phyloP scores from a whole-genome alignment of 163 green algal species.

The Prototheca cutis region DNA sequence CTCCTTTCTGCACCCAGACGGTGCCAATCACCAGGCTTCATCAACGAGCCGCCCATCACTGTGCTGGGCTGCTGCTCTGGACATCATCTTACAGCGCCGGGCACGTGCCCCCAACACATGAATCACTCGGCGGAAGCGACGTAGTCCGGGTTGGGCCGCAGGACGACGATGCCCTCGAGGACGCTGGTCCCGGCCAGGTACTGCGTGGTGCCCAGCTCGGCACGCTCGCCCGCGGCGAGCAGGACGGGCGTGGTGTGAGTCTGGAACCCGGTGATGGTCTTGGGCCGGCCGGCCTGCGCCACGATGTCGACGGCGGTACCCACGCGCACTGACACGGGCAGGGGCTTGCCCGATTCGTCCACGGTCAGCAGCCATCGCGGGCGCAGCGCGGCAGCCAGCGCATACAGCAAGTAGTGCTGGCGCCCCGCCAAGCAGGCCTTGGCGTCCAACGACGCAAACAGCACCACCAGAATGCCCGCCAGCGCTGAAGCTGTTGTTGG shows the following conservation, averaged over 20 bases:
- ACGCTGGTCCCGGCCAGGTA: slow-evolving; percentile 73
- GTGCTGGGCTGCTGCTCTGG: too few species aligned
- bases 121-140: slow-evolving; percentile 55
- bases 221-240: slow-evolving; percentile 80
- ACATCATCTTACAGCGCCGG: too few species aligned
- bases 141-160: slow-evolving; percentile 91
- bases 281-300: slow-evolving; percentile 87
- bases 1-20: too few species aligned
- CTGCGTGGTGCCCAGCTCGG: slow-evolving; percentile 95
- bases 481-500: slow-evolving; percentile 67
- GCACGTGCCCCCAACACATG: too few species aligned
- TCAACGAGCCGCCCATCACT: too few species aligned
- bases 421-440: slow-evolving; percentile 74
- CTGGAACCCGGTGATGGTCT: slow-evolving; percentile 96
- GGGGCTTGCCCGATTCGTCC: slow-evolving; percentile 66
- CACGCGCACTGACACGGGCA: slow-evolving; percentile 78
- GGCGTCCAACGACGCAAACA: slow-evolving; percentile 64
- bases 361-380: slow-evolving; percentile 95
- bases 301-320: slow-evolving; percentile 93
- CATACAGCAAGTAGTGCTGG: slow-evolving; percentile 90
- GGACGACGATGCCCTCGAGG: slow-evolving; percentile 89
- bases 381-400: slow-evolving; percentile 73
- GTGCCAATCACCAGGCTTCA: too few species aligned
- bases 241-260: slow-evolving; percentile 97
- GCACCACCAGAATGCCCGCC: slow-evolving; percentile 65